Percentiles rank a stretch among this genome's conserved stretches.
phyloP scores from a whole-genome alignment of 441 rosid genomes.

The Corymbia calophylla region DNA sequence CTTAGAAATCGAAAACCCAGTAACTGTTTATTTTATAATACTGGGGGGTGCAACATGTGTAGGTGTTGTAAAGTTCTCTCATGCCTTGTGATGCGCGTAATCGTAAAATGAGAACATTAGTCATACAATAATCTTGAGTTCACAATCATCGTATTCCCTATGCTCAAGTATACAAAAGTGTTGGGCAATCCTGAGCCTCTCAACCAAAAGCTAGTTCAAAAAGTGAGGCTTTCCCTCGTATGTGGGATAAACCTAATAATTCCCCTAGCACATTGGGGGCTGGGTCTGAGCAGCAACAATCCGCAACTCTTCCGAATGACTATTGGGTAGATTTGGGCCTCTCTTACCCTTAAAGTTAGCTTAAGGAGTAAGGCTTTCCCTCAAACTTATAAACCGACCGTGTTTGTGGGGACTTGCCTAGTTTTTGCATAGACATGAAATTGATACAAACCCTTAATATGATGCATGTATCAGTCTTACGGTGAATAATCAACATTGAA shows the following conservation, averaged over 20 bases:
- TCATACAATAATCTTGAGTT: background rate
- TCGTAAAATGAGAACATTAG: background rate
- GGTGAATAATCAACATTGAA: background rate
- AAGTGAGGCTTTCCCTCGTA: too few species aligned
- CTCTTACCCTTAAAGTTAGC: too few species aligned
- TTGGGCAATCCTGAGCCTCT: too few species aligned
- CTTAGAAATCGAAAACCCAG: background rate
- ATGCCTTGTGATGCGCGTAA: background rate
- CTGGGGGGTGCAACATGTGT: background rate
- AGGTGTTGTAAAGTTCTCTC: background rate
- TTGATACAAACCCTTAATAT: background rate
- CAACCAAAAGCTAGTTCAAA: too few species aligned
- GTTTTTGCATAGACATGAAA: background rate
- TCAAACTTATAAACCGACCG: too few species aligned
- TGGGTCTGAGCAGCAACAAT: too few species aligned
- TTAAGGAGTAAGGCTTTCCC: too few species aligned
- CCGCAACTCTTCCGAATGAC: too few species aligned
- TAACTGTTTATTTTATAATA: background rate
- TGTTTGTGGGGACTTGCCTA: background rate
- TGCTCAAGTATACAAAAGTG: background rate
- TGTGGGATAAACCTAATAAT: too few species aligned
- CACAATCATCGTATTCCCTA: background rate
- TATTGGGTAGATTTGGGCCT: too few species aligned
- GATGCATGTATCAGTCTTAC: background rate
- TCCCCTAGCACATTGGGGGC: too few species aligned